phyloP scores from a whole-genome alignment of 2,329 filamentous ascomycete species.

The Phyllosticta ampelicida region DNA sequence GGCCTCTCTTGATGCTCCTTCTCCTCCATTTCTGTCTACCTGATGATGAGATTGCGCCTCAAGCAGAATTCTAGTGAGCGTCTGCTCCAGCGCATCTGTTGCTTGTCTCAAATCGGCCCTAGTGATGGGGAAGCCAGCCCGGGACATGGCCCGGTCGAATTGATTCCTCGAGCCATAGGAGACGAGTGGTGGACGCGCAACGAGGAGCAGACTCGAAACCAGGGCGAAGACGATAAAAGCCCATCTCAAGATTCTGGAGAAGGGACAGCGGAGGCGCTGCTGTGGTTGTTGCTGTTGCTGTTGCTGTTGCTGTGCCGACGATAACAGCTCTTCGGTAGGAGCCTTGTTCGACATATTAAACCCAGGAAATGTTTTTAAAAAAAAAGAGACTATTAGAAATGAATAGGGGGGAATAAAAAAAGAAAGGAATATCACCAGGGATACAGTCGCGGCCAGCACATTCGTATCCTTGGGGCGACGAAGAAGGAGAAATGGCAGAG shows the following conservation, averaged over 20 bases:
- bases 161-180: neutral
- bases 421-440: neutral
- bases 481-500: neutral
- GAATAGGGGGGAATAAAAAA: neutral
- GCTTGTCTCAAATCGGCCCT: conserved; percentile 1
- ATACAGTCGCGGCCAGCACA: conserved; percentile 7
- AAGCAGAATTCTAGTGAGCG: neutral
- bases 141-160: conserved; percentile 1
- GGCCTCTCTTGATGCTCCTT: neutral
- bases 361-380: too few relatives aligned
- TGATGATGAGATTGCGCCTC: neutral
- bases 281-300: neutral
- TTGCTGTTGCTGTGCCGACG: neutral
- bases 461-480: neutral
- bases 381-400: neutral
- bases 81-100: neutral
- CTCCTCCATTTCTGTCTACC: neutral
- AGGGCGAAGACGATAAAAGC: neutral
- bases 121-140: neutral
- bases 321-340: neutral
- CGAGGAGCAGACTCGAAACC: neutral
- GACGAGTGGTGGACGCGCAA: neutral
- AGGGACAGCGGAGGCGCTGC: neutral
- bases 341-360: neutral
- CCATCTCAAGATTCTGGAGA: neutral